phyloP scores from a whole-genome alignment of 768 basidiomycete genomes.

The Lentinus tigrinus region DNA sequence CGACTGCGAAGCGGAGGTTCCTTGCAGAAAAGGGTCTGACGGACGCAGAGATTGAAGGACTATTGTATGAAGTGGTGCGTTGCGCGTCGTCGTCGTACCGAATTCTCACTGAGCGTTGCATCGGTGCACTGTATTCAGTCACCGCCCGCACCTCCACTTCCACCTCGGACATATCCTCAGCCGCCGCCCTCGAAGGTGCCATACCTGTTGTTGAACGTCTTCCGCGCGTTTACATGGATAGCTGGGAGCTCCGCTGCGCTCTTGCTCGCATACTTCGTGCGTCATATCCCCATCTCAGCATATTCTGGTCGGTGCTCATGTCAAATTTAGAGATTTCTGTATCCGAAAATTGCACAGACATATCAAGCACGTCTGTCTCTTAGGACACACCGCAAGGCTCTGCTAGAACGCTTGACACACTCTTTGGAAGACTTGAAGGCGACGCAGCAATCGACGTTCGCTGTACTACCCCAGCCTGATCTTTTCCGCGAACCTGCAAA shows the following conservation, averaged over 20 bases:
- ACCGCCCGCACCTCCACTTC: slow-evolving; percentile 37
- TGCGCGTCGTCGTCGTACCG: slow-evolving; percentile 25
- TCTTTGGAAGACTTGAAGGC: slow-evolving; percentile 58
- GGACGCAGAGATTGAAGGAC: slow-evolving; percentile 54
- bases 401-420: slow-evolving; percentile 52
- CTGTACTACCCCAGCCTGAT: slow-evolving; percentile 54
- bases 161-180: slow-evolving; percentile 73
- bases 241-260: slow-evolving; percentile 59
- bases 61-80: slow-evolving; percentile 56
- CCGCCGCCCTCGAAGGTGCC: slow-evolving; percentile 70
- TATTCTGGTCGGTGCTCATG: neutral
- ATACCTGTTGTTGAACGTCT: slow-evolving; percentile 58
- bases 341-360: slow-evolving; percentile 62
- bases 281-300: slow-evolving; percentile 22
- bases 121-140: neutral
- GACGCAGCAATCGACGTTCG: slow-evolving; percentile 52
- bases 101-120: slow-evolving; percentile 20
- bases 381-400: slow-evolving; percentile 54
- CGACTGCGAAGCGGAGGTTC: slow-evolving; percentile 57
- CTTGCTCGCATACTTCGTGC: slow-evolving; percentile 65
- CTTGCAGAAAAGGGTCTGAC: slow-evolving; percentile 69
- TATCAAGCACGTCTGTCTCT: slow-evolving; percentile 62
- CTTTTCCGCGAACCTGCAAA: slow-evolving; percentile 46
- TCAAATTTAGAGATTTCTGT: slow-evolving; percentile 58
- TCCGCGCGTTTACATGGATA: slow-evolving; percentile 64